Percentiles rank a stretch among this genome's conserved stretches.
Conservation (phyloP, 177 flowering plant genomes). For the Vitis hybrid region DNA sequence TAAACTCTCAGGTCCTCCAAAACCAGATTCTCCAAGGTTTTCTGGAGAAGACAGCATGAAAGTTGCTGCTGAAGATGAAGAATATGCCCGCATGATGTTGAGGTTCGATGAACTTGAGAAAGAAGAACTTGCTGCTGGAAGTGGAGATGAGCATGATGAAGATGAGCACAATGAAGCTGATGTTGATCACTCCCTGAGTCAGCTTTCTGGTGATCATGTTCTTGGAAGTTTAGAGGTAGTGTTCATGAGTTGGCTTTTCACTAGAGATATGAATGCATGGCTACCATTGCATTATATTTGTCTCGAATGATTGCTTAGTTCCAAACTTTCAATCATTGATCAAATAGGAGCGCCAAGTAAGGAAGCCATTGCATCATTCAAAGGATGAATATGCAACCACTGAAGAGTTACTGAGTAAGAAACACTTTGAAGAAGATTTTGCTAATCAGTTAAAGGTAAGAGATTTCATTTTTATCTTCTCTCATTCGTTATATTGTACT, state of each 20-base stretch:
- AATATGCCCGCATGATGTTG: conserved; percentile 62
- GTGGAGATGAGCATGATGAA: conserved; percentile 23
- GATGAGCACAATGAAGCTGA: conserved; percentile 17
- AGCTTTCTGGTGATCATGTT: conserved; percentile 18
- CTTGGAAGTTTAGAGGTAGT: conserved; percentile 39
- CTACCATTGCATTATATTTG: neutral
- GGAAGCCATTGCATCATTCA: conserved; percentile 7
- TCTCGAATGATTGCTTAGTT: conserved; percentile 1
- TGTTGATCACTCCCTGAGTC: conserved; percentile 10
- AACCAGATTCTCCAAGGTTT: conserved; percentile 20
- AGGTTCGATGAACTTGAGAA: conserved; percentile 78
- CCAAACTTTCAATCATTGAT: neutral
- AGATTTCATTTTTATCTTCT: neutral
- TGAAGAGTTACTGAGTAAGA: conserved; percentile 7
- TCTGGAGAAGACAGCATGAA: conserved; percentile 24
- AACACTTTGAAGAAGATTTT: conserved; percentile 9
- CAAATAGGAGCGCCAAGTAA: conserved; percentile 16
- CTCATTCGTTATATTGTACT: neutral
- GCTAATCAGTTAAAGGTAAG: conserved; percentile 25
- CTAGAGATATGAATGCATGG: neutral
- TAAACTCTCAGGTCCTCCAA: conserved; percentile 23
- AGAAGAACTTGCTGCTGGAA: conserved; percentile 66
- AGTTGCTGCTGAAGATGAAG: conserved; percentile 50
- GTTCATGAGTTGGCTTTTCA: conserved; percentile 1
- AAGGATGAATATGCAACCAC: conserved; percentile 9